A percentile compares a stretch with the other conserved stretches of the same genome.
These are phyloP conservation scores for Ilyonectria robusta DNA, from an alignment of 2,329 filamentous ascomycete species.

Conservation along the genomic window DNA sequence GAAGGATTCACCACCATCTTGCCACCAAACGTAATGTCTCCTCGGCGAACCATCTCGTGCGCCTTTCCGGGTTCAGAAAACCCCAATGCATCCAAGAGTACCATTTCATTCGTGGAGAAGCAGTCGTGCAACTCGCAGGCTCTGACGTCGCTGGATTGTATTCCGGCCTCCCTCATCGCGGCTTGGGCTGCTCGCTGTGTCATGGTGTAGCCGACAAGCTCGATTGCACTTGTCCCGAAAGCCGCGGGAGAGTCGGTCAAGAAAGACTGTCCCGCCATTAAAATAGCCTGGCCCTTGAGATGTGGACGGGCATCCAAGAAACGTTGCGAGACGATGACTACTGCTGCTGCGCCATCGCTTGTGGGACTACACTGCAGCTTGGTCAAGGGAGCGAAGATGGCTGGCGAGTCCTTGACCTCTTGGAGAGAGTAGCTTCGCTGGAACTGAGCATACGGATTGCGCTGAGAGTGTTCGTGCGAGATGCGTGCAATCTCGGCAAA, in stretches of 20 bases:
- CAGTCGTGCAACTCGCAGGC: conserved; percentile 50
- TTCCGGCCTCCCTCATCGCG: conserved; percentile 41
- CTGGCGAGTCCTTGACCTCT: conserved; percentile 81
- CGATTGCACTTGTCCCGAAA: conserved; percentile 39
- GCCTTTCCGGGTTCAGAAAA: conserved; percentile 41
- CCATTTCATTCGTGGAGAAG: conserved; percentile 48
- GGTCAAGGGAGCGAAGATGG: conserved; percentile 88
- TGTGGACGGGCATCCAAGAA: conserved; percentile 91
- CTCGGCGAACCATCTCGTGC: conserved; percentile 22
- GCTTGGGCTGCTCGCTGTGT: conserved; percentile 40
- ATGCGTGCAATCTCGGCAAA: conserved; percentile 95
- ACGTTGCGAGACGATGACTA: conserved; percentile 87
- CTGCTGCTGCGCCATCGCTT: conserved; percentile 90
- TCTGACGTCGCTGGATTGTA: conserved; percentile 35
- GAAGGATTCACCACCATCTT: conserved; percentile 46
- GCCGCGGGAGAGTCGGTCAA: conserved; percentile 16
- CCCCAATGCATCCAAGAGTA: conserved; percentile 44
- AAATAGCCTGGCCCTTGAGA: conserved; percentile 82
- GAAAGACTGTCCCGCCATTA: conserved; percentile 20
- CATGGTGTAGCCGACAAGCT: conserved; percentile 50
- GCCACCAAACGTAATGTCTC: conserved; percentile 27
- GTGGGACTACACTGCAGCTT: conserved; percentile 98
- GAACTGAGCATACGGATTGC: conserved; percentile 98
- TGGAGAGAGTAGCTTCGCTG: conserved; percentile 90
- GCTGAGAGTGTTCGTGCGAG: conserved; percentile 91